Base-by-base conservation (phyloP, 192 early-diverging fungal species). In the Podila epicladia region DNA sequence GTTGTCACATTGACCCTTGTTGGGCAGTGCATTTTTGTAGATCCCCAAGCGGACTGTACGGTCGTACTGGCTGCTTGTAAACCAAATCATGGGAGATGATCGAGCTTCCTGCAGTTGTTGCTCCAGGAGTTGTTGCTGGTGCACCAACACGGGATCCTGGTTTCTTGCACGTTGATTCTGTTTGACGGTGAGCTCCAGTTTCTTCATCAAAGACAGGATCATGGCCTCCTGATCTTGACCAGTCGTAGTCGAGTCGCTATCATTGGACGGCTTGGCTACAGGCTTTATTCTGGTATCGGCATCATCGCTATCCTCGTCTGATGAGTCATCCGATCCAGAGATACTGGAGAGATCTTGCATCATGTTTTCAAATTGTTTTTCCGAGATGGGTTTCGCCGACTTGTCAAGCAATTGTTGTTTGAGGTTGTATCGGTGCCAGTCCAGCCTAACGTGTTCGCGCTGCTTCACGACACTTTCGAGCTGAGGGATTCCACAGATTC, bases 381-480 rank as follows among this genome's bases (percentile, higher is more conserved):
- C 86, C 3, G 85, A 57, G 11, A 87, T 82, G 60, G 89, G 84
- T 1, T 51, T 65, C 7, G 72, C 57, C 19, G 62, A 62, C 12
- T 74, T 58, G 53, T 85, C 72, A 13, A 84, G 70, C 38, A 87
- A 51, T 31, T 82, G 72, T 9, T 86, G 84, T 62, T 89, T 89
- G 33, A 89, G 79, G 61, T 91, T 91, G 60, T 86, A 89, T 12
- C 88, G 71, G 67, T 91, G 89, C 88, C 87, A 91, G 49, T 88
- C 88, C 0, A 82, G 68, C 6, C 71, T 84, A 38, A 82, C 89
- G 41, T 91, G 89, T 31, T 71, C 62, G 49, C 89, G 64, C 29
- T 87, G 85, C 35, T 84, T 80, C 17, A 80, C 72, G 3, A 84
- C 82, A 19, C 58, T 71, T 8, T 67, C 71, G 24, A 74, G 68